These are phyloP conservation scores for Pseudocercospora musae DNA, from an alignment of 2,329 filamentous ascomycete species.

Conservation along the genomic window DNA sequence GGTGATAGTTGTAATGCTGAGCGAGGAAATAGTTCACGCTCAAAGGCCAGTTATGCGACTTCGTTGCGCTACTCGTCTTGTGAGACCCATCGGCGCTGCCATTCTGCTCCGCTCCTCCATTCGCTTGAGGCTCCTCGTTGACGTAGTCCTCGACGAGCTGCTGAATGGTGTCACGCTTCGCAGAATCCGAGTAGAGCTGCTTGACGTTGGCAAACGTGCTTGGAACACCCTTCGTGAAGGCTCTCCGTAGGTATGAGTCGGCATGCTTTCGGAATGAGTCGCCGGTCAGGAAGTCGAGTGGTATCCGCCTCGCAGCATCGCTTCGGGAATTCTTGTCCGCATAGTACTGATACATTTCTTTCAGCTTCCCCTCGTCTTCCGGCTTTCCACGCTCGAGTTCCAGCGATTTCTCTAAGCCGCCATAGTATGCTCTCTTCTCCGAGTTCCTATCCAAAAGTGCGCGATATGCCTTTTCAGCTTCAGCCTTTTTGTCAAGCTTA, in stretches of 20 bases:
- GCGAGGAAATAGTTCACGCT: slow-evolving; percentile 90
- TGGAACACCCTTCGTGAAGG: slow-evolving; percentile 88
- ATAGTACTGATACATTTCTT: slow-evolving; percentile 76
- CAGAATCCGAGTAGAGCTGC: slow-evolving; percentile 74
- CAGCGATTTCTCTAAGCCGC: slow-evolving; percentile 68
- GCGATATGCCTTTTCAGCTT: slow-evolving; percentile 78
- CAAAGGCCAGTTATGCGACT: slow-evolving; percentile 61
- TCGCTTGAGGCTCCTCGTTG: slow-evolving; percentile 32
- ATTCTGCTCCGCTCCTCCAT: slow-evolving; percentile 30
- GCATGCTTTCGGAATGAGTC: slow-evolving; percentile 77
- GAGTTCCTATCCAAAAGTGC: slow-evolving; percentile 80
- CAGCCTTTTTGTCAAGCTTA: slow-evolving; percentile 70
- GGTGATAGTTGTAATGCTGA: slow-evolving; percentile 92
- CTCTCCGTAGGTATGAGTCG: slow-evolving; percentile 73
- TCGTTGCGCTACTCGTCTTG: slow-evolving; percentile 33
- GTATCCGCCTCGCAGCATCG: slow-evolving; percentile 81
- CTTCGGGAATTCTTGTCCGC: slow-evolving; percentile 76
- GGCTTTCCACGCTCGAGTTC: slow-evolving; percentile 60
- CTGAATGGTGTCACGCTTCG: slow-evolving; percentile 74
- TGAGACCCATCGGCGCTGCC: slow-evolving; percentile 40
- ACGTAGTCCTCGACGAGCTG: slow-evolving; percentile 76
- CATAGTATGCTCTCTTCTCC: slow-evolving; percentile 84
- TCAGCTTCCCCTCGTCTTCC: slow-evolving; percentile 65
- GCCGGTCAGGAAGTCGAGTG: slow-evolving; percentile 81
- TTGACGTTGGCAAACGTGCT: slow-evolving; percentile 97